Percentiles rank a stretch among this genome's conserved stretches.
phyloP scores from a whole-genome alignment of 2,329 filamentous ascomycete genomes.

The Fusarium praegraminearum region DNA sequence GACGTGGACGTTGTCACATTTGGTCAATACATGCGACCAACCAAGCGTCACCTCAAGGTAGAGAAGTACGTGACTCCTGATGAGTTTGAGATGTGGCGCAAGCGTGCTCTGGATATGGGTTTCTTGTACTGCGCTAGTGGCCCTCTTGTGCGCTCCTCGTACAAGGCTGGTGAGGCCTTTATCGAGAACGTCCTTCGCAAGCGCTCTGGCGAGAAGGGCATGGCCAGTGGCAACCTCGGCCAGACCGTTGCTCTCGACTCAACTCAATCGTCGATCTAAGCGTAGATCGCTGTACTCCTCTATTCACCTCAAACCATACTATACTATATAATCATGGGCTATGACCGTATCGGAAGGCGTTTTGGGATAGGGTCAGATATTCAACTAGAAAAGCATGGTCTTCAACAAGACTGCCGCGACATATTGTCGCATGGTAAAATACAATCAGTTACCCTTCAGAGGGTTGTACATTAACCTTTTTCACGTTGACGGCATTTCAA shows the following conservation, averaged over 20 bases:
- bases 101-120: slow-evolving; percentile 91
- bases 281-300: slow-evolving; percentile 10
- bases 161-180: slow-evolving; percentile 98
- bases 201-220: slow-evolving; percentile 65
- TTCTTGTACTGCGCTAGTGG: slow-evolving; percentile 97
- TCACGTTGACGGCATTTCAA: neutral
- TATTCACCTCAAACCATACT: slow-evolving; percentile 25
- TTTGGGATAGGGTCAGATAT: slow-evolving; percentile 40
- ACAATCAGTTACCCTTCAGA: slow-evolving; percentile 18
- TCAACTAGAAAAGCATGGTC: slow-evolving; percentile 49
- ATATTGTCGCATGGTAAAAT: slow-evolving; percentile 27
- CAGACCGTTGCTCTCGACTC: slow-evolving; percentile 57
- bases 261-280: slow-evolving; percentile 41
- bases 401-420: slow-evolving; percentile 48
- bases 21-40: slow-evolving; percentile 99
- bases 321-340: slow-evolving; percentile 44
- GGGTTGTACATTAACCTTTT: slow-evolving; percentile 22
- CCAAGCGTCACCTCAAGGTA: slow-evolving; percentile 97
- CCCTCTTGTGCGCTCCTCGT: slow-evolving; percentile 91
- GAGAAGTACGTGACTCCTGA: slow-evolving; percentile 94
- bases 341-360: slow-evolving; percentile 46
- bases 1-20: slow-evolving; percentile 97
- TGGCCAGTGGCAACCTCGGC: slow-evolving; percentile 52
- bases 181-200: slow-evolving; percentile 98
- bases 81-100: slow-evolving; percentile 90